Evolutionary conservation across 495 filamentous ascomycete genomes (phyloP).

Genomic region (Xylaria venustula): DNA sequence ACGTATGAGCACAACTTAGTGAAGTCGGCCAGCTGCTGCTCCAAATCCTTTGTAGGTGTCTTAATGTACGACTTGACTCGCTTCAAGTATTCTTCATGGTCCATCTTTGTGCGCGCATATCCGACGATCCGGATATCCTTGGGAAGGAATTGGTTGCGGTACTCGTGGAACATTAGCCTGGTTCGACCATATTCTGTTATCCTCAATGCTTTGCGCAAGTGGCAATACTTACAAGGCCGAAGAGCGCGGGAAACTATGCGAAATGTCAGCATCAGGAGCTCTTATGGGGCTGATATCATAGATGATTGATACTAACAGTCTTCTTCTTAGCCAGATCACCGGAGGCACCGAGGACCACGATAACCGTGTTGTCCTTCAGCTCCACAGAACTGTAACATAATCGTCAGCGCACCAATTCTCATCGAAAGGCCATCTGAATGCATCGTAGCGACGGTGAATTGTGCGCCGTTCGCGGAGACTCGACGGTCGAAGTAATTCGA

Average conservation of each 20-base stretch:
- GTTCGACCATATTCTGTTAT: neutral
- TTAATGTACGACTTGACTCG: slow-evolving; percentile 98
- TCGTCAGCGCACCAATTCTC: neutral
- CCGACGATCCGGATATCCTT: slow-evolving; percentile 97
- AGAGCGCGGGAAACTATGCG: slow-evolving; percentile 90
- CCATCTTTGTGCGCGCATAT: slow-evolving; percentile 99
- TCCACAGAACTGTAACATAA: slow-evolving; percentile 55
- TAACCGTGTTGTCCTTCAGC: slow-evolving; percentile 97
- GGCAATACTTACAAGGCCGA: slow-evolving; percentile 79
- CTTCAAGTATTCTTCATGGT: slow-evolving; percentile 89
- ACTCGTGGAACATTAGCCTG: slow-evolving; percentile 54
- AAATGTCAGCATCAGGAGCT: slow-evolving; percentile 30
- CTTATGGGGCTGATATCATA: slow-evolving; percentile 10
- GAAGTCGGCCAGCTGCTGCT: slow-evolving; percentile 91
- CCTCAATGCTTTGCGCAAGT: slow-evolving; percentile 5
- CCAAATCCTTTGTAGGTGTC: slow-evolving; percentile 95
- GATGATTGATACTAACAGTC: slow-evolving; percentile 67
- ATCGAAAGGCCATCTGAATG: neutral
- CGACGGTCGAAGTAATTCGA: slow-evolving; percentile 7
- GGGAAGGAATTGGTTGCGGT: slow-evolving; percentile 96
- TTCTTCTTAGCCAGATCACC: slow-evolving; percentile 99
- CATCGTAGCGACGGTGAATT: neutral
- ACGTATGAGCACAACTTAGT: slow-evolving; percentile 86
- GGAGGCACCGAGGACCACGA: slow-evolving; percentile 95
- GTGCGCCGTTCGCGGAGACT: slow-evolving; percentile 12